Base-by-base conservation (phyloP, 768 basidiomycete genomes). In the Psilocybe tampanensis region DNA sequence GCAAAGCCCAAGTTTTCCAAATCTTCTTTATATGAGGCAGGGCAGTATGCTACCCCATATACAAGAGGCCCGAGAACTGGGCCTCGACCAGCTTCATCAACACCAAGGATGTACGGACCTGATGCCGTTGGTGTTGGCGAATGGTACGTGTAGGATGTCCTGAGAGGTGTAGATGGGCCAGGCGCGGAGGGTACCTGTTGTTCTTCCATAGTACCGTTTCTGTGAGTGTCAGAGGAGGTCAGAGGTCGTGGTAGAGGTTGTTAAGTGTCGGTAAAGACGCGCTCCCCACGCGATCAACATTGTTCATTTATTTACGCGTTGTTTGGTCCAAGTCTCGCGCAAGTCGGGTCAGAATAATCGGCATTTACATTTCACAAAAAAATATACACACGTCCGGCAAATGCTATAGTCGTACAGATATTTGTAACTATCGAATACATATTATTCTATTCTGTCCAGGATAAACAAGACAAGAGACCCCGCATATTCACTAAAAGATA, bases 31-130 rank as follows among this genome's bases (percentile, higher is more conserved):
- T 92, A 98, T 21, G 86, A 77, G 3, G 79, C 79, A 2, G 94
- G 92, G 65, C 96, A 98, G 67, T 94, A 98, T 0, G 97, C 95
- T 22, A 96, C 86, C 7, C 92, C 96, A 66, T 99, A 98, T 0
- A 99, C 97, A 58, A 98, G 83, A 0, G 97, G 97, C 1, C 95
- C 96, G 0, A 99, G 77, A 1, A 96, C 96, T 19, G 96, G 97
- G 0, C 97, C 97, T 53, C 97, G 81, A 0, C 97, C 97, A 0
- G 97, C 97, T 70, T 99, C 97, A 71, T 99, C 97, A n/a, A 99
- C 95, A 21, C 97, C 97, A 48, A 99, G 88, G 47, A 98, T 92
- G 75, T 95, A 97, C 0, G 90, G 89, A 0, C 92, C 92, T 1
- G 71, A 55, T 0, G 85, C 81, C 0, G 86, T 88, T 2, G 92